phyloP scores from a whole-genome alignment of 78 protist species.

The Pelomyxa schiedti region DNA sequence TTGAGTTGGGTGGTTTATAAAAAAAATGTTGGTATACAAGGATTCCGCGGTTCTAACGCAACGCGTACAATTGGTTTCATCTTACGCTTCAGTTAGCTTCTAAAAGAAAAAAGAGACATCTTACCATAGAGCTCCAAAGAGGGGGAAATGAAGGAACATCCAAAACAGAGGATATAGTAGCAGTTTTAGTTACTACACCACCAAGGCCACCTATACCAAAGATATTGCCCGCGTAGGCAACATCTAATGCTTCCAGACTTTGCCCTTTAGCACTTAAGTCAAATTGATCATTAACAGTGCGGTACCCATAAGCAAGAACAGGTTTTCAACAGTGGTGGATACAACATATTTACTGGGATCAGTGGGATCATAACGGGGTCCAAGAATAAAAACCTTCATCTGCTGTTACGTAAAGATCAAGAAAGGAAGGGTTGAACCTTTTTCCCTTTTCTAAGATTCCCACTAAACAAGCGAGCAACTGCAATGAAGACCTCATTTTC shows the following conservation, averaged over 20 bases:
- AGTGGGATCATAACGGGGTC: constrained; percentile 9
- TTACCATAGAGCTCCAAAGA: not conserved
- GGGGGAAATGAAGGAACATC: constrained; percentile 33
- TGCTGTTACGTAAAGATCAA: constrained; percentile 25
- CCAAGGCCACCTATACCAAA: constrained; percentile 86
- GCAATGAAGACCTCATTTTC: constrained; percentile 57
- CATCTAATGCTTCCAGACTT: constrained; percentile 39
- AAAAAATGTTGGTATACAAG: too few relatives aligned
- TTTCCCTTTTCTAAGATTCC: constrained; percentile 46
- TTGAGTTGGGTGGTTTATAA: not conserved
- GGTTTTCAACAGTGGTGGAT: constrained; percentile 16
- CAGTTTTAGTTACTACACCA: constrained; percentile 47
- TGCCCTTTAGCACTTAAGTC: too few relatives aligned
- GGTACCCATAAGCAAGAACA: constrained; percentile 84
- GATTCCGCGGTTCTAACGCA: constrained; percentile 65
- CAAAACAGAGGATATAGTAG: constrained; percentile 49
- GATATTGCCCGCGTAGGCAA: constrained; percentile 76
- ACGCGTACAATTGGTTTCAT: constrained; percentile 82
- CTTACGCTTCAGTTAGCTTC: not conserved
- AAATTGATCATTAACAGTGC: too few relatives aligned
- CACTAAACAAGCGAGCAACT: constrained; percentile 74
- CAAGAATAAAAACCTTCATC: not conserved
- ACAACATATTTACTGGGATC: constrained; percentile 27
- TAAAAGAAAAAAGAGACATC: not conserved
- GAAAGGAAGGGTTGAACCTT: constrained; percentile 58